phyloP scores from a whole-genome alignment of 2,329 filamentous ascomycete species.

The Exophiala phaeomuriformis region DNA sequence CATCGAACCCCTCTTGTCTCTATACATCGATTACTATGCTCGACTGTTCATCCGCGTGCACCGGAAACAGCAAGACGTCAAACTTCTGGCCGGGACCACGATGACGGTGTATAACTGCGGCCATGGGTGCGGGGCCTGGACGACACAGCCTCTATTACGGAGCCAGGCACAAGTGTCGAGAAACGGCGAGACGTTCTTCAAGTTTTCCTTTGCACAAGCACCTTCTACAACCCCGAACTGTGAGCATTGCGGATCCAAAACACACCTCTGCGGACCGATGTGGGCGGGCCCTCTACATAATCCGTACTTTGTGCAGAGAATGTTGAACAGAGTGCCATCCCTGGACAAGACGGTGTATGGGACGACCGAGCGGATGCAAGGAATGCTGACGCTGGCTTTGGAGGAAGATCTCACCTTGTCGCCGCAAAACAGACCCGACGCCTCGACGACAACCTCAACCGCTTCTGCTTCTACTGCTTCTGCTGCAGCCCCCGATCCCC shows the following conservation, averaged over 20 bases:
- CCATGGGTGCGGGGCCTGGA: conserved; percentile 83
- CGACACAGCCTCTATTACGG: conserved; percentile 68
- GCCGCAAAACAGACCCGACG: conserved; percentile 16
- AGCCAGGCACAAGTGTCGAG: conserved; percentile 62
- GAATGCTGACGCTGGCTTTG: conserved; percentile 82
- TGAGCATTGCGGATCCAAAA: conserved; percentile 76
- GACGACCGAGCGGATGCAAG: conserved; percentile 73
- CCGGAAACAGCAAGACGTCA: conserved; percentile 76
- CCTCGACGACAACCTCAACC: conserved; percentile 5
- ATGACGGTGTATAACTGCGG: conserved; percentile 94
- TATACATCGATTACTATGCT: conserved; percentile 94
- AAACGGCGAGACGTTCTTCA: conserved; percentile 65
- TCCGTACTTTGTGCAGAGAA: conserved; percentile 67
- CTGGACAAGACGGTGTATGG: conserved; percentile 65
- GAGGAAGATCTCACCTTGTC: conserved; percentile 55
- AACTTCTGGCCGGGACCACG: conserved; percentile 80
- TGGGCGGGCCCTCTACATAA: conserved; percentile 87
- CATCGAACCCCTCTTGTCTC: conserved; percentile 82
- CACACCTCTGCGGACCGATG: conserved; percentile 88
- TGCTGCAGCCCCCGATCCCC: conserved; percentile 24
- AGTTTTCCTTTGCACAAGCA: conserved; percentile 66
- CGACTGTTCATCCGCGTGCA: conserved; percentile 78
- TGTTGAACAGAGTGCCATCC: conserved; percentile 64
- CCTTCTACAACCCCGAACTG: conserved; percentile 62
- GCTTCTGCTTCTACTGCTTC: too few relatives aligned